Evolutionary conservation across 2,329 filamentous ascomycete genomes (phyloP).

Genomic region (Talaromyces sp.): DNA sequence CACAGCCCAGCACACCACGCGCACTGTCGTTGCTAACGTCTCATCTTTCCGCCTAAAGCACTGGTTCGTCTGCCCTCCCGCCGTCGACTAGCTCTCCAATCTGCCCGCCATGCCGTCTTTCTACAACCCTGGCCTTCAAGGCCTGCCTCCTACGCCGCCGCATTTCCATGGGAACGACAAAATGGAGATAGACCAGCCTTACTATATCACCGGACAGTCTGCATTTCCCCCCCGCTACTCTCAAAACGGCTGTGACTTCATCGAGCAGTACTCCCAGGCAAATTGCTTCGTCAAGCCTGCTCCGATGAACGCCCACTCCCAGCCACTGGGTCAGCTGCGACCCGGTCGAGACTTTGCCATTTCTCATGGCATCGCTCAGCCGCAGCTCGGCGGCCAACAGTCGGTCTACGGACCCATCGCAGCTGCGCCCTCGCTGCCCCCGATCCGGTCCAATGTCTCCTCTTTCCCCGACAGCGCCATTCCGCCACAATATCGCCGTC

Average conservation of each 20-base stretch:
- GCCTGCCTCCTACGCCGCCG: slow-evolving; percentile 40
- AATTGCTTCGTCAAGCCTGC: slow-evolving; percentile 34
- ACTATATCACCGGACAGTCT: slow-evolving; percentile 34
- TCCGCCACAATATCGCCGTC: slow-evolving; percentile 38
- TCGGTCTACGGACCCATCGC: slow-evolving; percentile 32
- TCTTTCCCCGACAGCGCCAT: slow-evolving; percentile 37
- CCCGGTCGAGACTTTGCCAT: slow-evolving; percentile 29
- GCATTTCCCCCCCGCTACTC: slow-evolving; percentile 40
- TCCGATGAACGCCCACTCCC: slow-evolving; percentile 29
- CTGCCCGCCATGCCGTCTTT: slow-evolving; percentile 38
- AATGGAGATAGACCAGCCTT: slow-evolving; percentile 34
- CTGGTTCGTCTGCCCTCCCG: slow-evolving; percentile 31
- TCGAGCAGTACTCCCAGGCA: slow-evolving; percentile 44
- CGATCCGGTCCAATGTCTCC: slow-evolving; percentile 36
- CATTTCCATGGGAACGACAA: slow-evolving; percentile 33
- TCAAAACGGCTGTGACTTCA: slow-evolving; percentile 41
- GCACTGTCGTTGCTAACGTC: slow-evolving; percentile 18
- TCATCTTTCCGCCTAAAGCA: slow-evolving; percentile 15
- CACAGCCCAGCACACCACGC: background rate
- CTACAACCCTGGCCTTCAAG: slow-evolving; percentile 35
- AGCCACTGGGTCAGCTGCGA: slow-evolving; percentile 26
- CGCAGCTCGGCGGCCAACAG: slow-evolving; percentile 20
- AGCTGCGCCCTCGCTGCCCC: slow-evolving; percentile 34
- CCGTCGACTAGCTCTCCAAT: slow-evolving; percentile 28
- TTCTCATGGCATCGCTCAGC: slow-evolving; percentile 21